These are phyloP conservation scores for Cercospora brassicicola DNA, from an alignment of 2,329 filamentous ascomycete genomes.

Conservation along the genomic window DNA sequence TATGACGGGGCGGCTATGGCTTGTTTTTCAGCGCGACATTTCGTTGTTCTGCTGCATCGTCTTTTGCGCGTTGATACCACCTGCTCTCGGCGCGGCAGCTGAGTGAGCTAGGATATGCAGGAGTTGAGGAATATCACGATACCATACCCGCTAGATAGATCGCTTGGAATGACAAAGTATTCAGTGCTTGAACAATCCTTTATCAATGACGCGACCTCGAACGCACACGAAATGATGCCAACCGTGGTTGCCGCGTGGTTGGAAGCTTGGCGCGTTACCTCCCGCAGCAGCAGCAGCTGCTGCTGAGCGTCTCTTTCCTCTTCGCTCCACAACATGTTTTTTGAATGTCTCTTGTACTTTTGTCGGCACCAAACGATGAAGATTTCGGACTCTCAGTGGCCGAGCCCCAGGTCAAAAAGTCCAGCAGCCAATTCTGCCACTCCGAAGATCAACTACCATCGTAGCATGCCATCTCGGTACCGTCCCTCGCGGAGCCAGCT, in stretches of 20 bases:
- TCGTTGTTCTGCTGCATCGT: not conserved
- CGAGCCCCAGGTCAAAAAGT: not conserved
- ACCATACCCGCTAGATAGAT: slow-evolving; percentile 12
- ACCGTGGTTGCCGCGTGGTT: not conserved
- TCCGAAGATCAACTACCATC: not conserved
- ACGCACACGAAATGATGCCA: not conserved
- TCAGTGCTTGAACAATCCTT: not conserved
- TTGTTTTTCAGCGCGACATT: not conserved
- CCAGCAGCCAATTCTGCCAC: not conserved
- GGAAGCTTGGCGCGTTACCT: not conserved
- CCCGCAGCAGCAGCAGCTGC: not conserved
- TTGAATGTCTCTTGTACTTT: no score
- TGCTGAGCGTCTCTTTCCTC: not conserved
- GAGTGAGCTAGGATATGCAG: slow-evolving; percentile 13
- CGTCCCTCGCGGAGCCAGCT: not conserved
- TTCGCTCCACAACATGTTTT: not conserved
- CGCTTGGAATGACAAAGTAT: slow-evolving; percentile 1
- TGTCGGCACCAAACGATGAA: no score
- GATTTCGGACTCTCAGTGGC: no score
- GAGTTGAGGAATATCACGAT: slow-evolving; percentile 3
- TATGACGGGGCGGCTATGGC: not conserved
- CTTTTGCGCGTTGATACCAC: slow-evolving; percentile 11
- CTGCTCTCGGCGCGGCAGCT: slow-evolving; percentile 5
- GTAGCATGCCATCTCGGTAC: not conserved
- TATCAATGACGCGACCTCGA: no score